Conservation (phyloP, 352 stramenopile species). For the Globisporangium cystogenes region DNA sequence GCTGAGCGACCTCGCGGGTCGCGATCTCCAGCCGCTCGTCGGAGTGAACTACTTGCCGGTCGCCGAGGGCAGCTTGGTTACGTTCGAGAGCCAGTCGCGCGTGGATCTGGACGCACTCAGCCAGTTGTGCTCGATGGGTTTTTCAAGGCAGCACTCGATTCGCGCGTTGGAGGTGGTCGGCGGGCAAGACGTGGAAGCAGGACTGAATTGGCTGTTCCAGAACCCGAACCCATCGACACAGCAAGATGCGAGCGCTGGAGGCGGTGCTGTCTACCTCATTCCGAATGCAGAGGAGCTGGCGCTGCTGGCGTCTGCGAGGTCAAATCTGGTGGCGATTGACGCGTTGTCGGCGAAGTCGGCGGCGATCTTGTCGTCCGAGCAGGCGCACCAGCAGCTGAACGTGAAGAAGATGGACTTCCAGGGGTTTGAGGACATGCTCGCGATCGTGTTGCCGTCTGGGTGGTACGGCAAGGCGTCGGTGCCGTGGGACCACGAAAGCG, state of each 20-base stretch:
- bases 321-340: constrained; percentile 35
- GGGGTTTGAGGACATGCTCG: constrained; percentile 51
- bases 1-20: constrained; percentile 29
- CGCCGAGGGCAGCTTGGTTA: constrained; percentile 37
- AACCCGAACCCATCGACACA: constrained; percentile 33
- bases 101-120: constrained; percentile 29
- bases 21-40: constrained; percentile 21
- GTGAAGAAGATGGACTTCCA: constrained; percentile 40
- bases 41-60: constrained; percentile 54
- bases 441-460: constrained; percentile 30
- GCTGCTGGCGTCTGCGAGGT: constrained; percentile 29
- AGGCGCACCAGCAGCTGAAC: constrained; percentile 30
- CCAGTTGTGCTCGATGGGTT: constrained; percentile 62
- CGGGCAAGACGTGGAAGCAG: constrained; percentile 33
- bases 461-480: constrained; percentile 40
- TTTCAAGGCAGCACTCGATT: constrained; percentile 40
- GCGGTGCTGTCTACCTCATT: constrained; percentile 28
- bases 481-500: constrained; percentile 18
- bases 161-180: constrained; percentile 32
- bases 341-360: constrained; percentile 21
- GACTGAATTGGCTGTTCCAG: constrained; percentile 62
- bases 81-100: constrained; percentile 22
- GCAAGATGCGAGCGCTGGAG: not conserved
- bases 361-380: constrained; percentile 28
- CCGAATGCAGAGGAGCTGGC: constrained; percentile 35